phyloP scores from a whole-genome alignment of 768 basidiomycete species.

The Hypsizygus marmoreus region DNA sequence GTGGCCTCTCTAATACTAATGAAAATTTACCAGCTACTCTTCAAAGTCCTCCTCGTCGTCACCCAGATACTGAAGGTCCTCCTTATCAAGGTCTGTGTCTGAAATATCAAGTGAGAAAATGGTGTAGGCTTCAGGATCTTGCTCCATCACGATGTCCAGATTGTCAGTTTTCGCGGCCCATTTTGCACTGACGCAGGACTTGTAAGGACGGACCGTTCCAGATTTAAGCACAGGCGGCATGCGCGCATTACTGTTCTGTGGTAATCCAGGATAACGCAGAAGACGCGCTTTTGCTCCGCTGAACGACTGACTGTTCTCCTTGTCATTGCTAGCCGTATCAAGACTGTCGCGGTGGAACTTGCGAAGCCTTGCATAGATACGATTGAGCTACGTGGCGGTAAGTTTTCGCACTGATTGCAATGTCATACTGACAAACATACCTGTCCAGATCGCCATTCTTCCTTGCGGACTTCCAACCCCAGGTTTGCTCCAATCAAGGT shows the following conservation, averaged over 20 bases:
- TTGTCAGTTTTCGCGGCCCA: not conserved
- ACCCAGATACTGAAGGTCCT: not conserved
- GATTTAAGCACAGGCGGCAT: not conserved
- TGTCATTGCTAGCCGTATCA: too few species aligned
- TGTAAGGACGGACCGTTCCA: too few species aligned
- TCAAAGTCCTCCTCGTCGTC: not conserved
- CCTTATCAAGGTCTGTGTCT: not conserved
- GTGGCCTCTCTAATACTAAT: too few species aligned
- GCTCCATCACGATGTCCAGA: not conserved
- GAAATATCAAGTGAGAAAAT: not conserved
- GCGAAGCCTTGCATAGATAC: not conserved
- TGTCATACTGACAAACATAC: not conserved
- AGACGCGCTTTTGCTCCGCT: not conserved
- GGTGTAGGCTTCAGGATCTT: not conserved
- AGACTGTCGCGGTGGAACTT: too few species aligned
- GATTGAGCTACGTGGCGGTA: not conserved
- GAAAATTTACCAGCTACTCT: too few species aligned
- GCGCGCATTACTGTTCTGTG: not conserved
- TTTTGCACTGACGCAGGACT: not conserved
- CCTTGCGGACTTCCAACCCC: not conserved
- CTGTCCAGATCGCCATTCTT: not conserved
- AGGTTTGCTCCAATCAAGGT: not conserved
- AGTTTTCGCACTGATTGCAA: not conserved
- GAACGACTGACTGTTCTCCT: too few species aligned
- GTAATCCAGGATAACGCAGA: not conserved